Base-by-base conservation (phyloP, 1,284 basidiomycete genomes). In the Cutaneotrichosporon mucoides region DNA sequence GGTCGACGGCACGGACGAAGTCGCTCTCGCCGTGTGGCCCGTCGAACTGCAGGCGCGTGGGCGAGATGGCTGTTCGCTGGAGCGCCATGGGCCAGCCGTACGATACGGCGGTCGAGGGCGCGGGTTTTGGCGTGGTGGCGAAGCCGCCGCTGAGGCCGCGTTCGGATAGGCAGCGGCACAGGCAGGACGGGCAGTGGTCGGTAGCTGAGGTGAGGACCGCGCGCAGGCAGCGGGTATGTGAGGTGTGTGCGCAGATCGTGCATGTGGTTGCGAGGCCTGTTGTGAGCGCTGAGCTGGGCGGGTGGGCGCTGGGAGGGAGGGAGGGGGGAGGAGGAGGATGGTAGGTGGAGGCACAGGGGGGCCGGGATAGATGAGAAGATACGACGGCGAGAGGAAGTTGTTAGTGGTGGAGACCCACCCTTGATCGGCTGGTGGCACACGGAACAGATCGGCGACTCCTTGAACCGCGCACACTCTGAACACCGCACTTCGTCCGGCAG, bases 391-490 rank as follows among this genome's bases (percentile, higher is more conserved):
- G 24, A 24, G 24, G 24, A 24, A 24, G 24, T 24, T 24, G 38
- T 40, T 40, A 40, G 38, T 40, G 6, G 10, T 33, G 4, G 24
- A 47, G 13, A 75, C 82, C 47, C 65, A 86, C 89, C 89, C 82
- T 85, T 88, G 59, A 90, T 85, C 4, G 89, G 87, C 15, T 90
- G 80, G 44, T 89, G 83, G 73, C 90, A 92, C 38, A 76, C 34
- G 60, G 64, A 46, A 41, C 53, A 60, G 57, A 64, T 33, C 36
- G 62, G 57, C 37, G 49, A 11, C 15, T 35, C 42, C 11, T 50
- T 41, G 34, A 12, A 46, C 24, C 48, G 34, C 40, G n/a, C 10
- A 36, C 57, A 63, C 2, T 46, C 24, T 2, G 44, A 11, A 46
- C 56, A 57, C 10, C 12, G 36, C 41, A 45, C 49, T 35, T 49